Evolutionary conservation across 805 yeast genomes (phyloP), one percentile per base, ranked within the genome.

Genomic region (Brettanomyces bruxellensis): DNA sequence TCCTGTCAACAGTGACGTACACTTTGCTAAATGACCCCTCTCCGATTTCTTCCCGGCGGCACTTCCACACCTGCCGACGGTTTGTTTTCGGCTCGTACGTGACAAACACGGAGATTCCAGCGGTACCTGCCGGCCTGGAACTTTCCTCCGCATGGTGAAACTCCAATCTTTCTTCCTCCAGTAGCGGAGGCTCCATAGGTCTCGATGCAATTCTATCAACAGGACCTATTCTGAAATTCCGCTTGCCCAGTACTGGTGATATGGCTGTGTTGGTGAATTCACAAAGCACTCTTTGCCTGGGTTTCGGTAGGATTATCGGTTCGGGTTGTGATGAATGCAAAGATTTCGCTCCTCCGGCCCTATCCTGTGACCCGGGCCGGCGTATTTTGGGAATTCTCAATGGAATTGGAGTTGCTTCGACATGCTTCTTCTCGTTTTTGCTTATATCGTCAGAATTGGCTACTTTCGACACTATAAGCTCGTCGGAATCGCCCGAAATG

Each of bases 11-110:
- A 5, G 76, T 83, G 13, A 76, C 55, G 14, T 76, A 70, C 9
- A 85, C 93, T 6, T 70, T 72, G 59, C 88, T 81, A 60, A 84
- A 85, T 28, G 80, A 75, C 0, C 95, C 95, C 22, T 67, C 55
- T 1, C 95, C 95, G 4, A 85, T 67, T 39, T 72, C 68, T 40
- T 60, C 63, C 25, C 34, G 6, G 12, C 25, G 14, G 42, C 45
- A 42, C 12, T 9, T 34, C 45, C 45, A 42, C 9, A 35, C 18
- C 40, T 42, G 45, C 22, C 13, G 39, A 30, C 23, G 14, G 11
- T 34, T 11, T 7, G 30, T 9, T 11, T 7, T 14, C 12, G 44
- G 38, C 8, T 43, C 38, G 32, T 22, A 47, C n/a, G 49, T 47
- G 9, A 25, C 30, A 23, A 25, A 44, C 5, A 41, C 18, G 38